Base-by-base conservation (phyloP, 805 yeast genomes). In the Cyberlindnera petersonii region DNA sequence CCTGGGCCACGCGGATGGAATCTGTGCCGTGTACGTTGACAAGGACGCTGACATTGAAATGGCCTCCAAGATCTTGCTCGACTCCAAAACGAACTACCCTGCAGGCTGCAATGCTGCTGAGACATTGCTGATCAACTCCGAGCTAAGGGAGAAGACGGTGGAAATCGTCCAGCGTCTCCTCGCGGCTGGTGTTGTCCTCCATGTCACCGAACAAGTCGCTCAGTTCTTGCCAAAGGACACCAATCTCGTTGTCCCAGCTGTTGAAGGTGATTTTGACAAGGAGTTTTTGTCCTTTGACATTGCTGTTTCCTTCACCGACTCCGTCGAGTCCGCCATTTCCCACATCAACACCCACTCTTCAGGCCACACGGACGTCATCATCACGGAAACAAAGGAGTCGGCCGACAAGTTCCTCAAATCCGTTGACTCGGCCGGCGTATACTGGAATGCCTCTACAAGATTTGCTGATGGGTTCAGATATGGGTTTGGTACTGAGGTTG, bases 71-170 rank as follows among this genome's bases (percentile, higher is more conserved):
- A 77, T 93, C 22, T 70, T 79, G 5, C 75, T 86, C 20, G 99
- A 93, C 62, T 75, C 96, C 5, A 93, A 93, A 64, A 87, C 96
- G 0, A 89, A 88, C 61, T 93, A 93, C 59, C 97, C 98, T 34
- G 98, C 98, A 10, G 99, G 96, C n/a, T 93, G 99, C 63, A 93
- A 93, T 60, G 97, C 98, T 7, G 91, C 77, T 39, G 99, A 93
- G 62, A 86, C 93, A 24, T 63, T 93, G 22, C 71, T 93, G 40
- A 63, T 94, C 33, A 74, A 82, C 60, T 64, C 69, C 35, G 56
- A 50, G 42, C 59, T 59, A 49, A 67, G 57, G 37, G 64, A 44
- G 51, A 54, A 48, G 26, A 52, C 71, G 13, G 42, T 64, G 13
- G 59, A 63, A 19, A 65, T 70, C 13, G 53, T 69, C n/a, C 56